These are phyloP conservation scores for Monosporascus sp. DNA, from an alignment of 2,329 filamentous ascomycete species.

Conservation along the genomic window DNA sequence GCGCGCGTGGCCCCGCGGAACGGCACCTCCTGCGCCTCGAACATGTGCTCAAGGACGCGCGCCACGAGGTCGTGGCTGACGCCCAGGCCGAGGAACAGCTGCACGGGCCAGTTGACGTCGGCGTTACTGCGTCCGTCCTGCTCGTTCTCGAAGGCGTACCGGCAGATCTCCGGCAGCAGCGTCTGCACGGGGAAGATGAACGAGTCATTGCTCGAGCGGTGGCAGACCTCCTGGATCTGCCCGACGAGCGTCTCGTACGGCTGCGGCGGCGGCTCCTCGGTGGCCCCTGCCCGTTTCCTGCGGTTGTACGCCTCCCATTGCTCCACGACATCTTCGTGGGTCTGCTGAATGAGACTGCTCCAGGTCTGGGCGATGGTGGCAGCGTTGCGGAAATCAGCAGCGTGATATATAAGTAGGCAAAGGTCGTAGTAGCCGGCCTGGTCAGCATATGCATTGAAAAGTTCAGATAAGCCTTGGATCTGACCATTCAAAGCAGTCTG, in stretches of 20 bases:
- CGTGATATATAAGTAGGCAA: slow-evolving; percentile 85
- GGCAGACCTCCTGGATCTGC: slow-evolving; percentile 58
- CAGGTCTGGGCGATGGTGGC: slow-evolving; percentile 81
- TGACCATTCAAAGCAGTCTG: slow-evolving; percentile 67
- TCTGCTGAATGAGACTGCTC: slow-evolving; percentile 71
- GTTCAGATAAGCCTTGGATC: slow-evolving; percentile 70
- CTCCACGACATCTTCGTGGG: slow-evolving; percentile 52
- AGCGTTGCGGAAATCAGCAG: slow-evolving; percentile 83
- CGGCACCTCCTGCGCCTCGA: slow-evolving; percentile 54
- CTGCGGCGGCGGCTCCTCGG: slow-evolving; percentile 37
- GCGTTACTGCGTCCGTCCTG: slow-evolving; percentile 54
- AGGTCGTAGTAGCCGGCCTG: slow-evolving; percentile 91
- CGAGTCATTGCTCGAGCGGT: slow-evolving; percentile 59
- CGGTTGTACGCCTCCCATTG: slow-evolving; percentile 32
- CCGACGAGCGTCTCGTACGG: slow-evolving; percentile 68
- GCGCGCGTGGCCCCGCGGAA: slow-evolving; percentile 47
- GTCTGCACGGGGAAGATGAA: slow-evolving; percentile 60
- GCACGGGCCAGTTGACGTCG: slow-evolving; percentile 51
- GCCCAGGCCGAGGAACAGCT: slow-evolving; percentile 50
- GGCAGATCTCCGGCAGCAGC: slow-evolving; percentile 57
- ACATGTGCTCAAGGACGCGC: slow-evolving; percentile 50
- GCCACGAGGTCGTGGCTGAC: slow-evolving; percentile 53
- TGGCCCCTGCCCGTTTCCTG: slow-evolving; percentile 22
- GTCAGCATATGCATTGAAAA: slow-evolving; percentile 92
- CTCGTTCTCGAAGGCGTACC: slow-evolving; percentile 53